Evolutionary conservation across 73 alveolate genomes (phyloP).

Genomic region (Chromera velia): DNA sequence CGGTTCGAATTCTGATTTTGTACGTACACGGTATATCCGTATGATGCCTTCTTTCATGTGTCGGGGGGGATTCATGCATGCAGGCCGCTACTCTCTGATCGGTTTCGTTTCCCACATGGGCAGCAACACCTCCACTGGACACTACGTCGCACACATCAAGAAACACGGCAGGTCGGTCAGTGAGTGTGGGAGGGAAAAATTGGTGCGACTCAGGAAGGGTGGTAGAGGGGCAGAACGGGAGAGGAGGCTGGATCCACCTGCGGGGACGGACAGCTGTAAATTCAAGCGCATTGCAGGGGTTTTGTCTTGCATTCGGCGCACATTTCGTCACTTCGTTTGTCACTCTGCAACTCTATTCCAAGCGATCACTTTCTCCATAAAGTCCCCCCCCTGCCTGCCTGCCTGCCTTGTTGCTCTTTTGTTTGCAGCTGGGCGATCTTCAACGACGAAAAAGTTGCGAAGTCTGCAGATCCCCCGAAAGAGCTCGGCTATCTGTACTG

Average conservation of each 20-base stretch:
- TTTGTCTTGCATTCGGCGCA: too few relatives aligned
- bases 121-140: conserved; percentile 70
- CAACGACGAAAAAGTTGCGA: conserved; percentile 76
- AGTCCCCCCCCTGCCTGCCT: not conserved
- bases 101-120: conserved; percentile 77
- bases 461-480: conserved; percentile 70
- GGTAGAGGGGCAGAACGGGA: not conserved
- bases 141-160: conserved; percentile 74
- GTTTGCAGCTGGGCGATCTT: conserved; percentile 69
- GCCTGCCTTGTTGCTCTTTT: not conserved
- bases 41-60: too few relatives aligned
- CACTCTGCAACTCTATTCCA: too few relatives aligned
- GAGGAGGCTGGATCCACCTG: too few relatives aligned
- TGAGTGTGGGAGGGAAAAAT: not conserved
- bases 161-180: conserved; percentile 21
- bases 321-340: too few relatives aligned
- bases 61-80: too few relatives aligned
- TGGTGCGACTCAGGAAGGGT: not conserved
- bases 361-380: too few relatives aligned
- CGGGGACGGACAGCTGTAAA: too few relatives aligned
- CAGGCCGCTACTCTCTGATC: conserved; percentile 46
- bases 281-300: too few relatives aligned
- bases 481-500: conserved; percentile 73
- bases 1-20: too few relatives aligned
- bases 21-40: too few relatives aligned